Evolutionary conservation across 495 filamentous ascomycete species (phyloP), one percentile per base, ranked within the genome.

Genomic region (Pyrenopolyporus hunteri): DNA sequence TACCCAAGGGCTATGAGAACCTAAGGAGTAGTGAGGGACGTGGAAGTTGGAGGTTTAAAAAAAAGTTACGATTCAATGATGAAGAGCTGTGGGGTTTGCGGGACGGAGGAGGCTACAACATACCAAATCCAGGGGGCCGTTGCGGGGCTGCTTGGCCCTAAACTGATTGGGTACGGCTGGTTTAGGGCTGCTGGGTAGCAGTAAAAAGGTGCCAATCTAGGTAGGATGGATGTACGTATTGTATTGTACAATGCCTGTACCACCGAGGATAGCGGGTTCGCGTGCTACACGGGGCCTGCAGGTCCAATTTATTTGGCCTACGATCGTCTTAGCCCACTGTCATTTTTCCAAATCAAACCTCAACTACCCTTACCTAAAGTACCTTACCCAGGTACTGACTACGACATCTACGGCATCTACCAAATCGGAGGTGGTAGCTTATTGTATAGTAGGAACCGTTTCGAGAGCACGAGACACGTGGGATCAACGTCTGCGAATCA

Each of bases 101-200:
- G 22, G 59, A 50, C 59, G 62, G 62, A 65, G 62, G 56, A 50
- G 29, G 45, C 63, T 59, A 66, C 60, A 43, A 58, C 39, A 23
- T 6, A n/a, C 37, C 43, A 40, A 46, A 52, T 40, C 45, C 22
- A 55, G 57, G 63, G n/a, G 57, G 51, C 32, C 22, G 39, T 20
- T 60, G 63, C 37, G 63, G 63, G 62, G 55, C 42, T 45, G n/a
- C 10, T 28, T 9, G 7, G 42, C 42, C 23, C n/a, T 45, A 28
- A 16, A 8, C 23, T 45, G 23, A 45, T 28, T 45, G 23, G 42
- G 16, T 14, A 29, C 3, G 23, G 11, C 22, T 26, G 29, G 28
- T 22, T 56, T 45, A 64, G 36, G 61, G 61, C 61, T 64, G 61
- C 11, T 64, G 28, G 46, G 47, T 64, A 49, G 47, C 11, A 64